Conservation (phyloP, 2,329 filamentous ascomycete species). For the Penicillium verrucosum region DNA sequence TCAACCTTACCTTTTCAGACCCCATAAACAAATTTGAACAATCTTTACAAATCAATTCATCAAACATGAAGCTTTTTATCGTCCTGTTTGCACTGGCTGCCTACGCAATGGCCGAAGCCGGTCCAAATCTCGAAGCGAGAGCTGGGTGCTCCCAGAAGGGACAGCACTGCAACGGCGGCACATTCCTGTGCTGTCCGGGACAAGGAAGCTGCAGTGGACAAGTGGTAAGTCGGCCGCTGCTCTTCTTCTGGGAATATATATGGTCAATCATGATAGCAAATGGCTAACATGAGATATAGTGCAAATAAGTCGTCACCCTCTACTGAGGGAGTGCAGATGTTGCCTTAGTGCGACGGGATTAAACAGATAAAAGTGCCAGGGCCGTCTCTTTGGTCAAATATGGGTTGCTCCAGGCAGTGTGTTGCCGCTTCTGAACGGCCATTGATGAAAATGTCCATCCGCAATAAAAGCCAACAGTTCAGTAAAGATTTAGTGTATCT, state of each 20-base stretch:
- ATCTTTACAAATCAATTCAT: not conserved
- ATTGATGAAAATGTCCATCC: not conserved
- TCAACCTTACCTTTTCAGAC: not conserved
- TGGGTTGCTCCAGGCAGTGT: not conserved
- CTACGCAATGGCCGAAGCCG: slow-evolving; percentile 2
- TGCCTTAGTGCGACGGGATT: fast-evolving
- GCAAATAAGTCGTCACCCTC: not conserved
- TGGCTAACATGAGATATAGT: not conserved
- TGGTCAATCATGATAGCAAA: not conserved
- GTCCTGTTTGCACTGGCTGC: not conserved
- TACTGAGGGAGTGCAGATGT: not conserved
- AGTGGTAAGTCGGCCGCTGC: not conserved
- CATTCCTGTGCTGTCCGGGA: slow-evolving; percentile 7
- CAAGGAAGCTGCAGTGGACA: not conserved
- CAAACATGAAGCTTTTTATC: slow-evolving; percentile 2
- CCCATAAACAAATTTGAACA: not conserved
- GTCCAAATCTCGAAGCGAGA: slow-evolving; percentile 43
- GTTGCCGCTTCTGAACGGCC: not conserved
- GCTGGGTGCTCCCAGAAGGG: slow-evolving; percentile 9
- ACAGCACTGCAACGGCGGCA: slow-evolving; percentile 13
- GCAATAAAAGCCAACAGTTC: not conserved
- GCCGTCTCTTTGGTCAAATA: not conserved
- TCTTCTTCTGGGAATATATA: not conserved
- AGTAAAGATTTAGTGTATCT: no score
- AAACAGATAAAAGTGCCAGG: not conserved